Evolutionary conservation across 768 basidiomycete species (phyloP).

Genomic region (Trametes gibbosa): DNA sequence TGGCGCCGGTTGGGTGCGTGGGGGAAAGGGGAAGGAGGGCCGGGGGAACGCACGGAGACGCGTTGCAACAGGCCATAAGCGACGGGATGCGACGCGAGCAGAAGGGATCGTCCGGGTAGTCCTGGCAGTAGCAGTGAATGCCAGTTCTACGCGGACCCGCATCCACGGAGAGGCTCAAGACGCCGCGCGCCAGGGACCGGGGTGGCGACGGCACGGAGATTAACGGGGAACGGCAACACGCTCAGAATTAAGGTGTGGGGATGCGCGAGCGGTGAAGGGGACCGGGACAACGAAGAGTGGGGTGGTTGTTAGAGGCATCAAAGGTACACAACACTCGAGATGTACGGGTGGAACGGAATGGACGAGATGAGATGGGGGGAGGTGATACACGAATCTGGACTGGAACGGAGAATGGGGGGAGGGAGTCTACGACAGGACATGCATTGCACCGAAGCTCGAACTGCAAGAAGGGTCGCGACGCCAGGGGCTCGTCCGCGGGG

Average conservation of each 20-base stretch:
- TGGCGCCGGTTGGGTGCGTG: too few relatives aligned
- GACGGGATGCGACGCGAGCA: neutral
- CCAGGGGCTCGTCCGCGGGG: constrained; percentile 3
- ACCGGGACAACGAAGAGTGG: neutral
- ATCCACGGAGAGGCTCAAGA: neutral
- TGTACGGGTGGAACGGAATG: too few relatives aligned
- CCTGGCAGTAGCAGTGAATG: neutral
- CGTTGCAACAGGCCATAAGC: too few relatives aligned
- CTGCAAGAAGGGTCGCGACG: neutral
- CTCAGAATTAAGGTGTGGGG: neutral
- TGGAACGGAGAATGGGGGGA: constrained; percentile 3
- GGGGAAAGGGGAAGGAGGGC: too few relatives aligned
- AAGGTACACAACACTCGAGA: constrained; percentile 2
- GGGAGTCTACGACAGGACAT: constrained; percentile 5
- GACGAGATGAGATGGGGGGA: neutral
- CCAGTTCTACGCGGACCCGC: constrained; percentile 1
- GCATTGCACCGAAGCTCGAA: neutral
- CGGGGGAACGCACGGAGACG: too few relatives aligned
- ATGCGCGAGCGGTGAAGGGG: neutral
- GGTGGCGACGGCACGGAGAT: neutral
- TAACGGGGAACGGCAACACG: neutral
- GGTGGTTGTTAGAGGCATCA: neutral
- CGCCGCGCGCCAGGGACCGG: too few relatives aligned
- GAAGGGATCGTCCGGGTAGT: neutral
- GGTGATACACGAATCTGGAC: neutral